Conservation (phyloP, 108 stramenopile genomes). For the Fragilariopsis cylindrus region DNA sequence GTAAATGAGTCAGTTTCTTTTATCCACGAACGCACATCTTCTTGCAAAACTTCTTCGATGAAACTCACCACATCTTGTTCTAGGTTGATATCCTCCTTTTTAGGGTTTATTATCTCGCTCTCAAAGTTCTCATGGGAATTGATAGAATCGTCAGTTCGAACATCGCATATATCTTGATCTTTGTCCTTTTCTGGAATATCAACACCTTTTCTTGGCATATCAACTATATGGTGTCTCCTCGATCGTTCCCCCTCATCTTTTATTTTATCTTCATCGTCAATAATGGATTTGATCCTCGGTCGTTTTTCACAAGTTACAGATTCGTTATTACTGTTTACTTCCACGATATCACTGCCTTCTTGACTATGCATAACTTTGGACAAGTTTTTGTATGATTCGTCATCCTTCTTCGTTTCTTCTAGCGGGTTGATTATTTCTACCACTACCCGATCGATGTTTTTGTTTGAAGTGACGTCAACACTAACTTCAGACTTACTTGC, state of each 20-base stretch:
- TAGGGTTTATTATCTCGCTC: not conserved
- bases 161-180: conserved; percentile 1
- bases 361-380: too few species aligned
- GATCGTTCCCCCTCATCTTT: conserved; percentile 1
- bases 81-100: not conserved
- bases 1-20: conserved; percentile 7
- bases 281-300: too few species aligned
- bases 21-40: conserved; percentile 28
- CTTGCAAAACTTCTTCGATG: conserved; percentile 28
- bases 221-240: not conserved
- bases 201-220: not conserved
- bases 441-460: too few species aligned
- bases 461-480: too few species aligned
- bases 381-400: too few species aligned
- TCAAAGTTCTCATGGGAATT: not conserved
- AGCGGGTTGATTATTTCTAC: too few species aligned
- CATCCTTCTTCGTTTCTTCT: too few species aligned
- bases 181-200: conserved; percentile 5
- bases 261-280: not conserved
- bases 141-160: conserved; percentile 3
- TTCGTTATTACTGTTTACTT: too few species aligned
- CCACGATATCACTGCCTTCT: too few species aligned
- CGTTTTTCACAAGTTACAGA: too few species aligned
- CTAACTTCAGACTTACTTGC: too few species aligned
- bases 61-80: conserved; percentile 35